Evolutionary conservation across 495 filamentous ascomycete species (phyloP).

Genomic region (Sporormia fimetaria): DNA sequence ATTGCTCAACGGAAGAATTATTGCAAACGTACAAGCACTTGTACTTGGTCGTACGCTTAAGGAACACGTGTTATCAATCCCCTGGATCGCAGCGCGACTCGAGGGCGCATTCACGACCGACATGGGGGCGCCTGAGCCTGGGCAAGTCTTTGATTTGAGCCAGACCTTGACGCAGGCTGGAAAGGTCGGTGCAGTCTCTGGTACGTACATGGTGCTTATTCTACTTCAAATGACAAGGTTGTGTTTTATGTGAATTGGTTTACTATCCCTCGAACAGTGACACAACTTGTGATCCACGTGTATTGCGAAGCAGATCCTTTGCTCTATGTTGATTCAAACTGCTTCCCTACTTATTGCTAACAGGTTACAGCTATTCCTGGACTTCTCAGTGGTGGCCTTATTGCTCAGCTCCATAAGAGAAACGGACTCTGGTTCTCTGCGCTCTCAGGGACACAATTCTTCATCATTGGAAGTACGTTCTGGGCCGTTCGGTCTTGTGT

Average conservation of each 20-base stretch:
- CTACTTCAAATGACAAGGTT: background rate
- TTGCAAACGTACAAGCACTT: no score
- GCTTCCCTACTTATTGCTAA: slow-evolving; percentile 6
- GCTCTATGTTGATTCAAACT: background rate
- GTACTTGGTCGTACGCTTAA: no score
- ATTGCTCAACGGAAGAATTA: no score
- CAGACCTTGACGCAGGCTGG: slow-evolving; percentile 9
- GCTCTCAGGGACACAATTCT: slow-evolving; percentile 67
- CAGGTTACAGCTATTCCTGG: slow-evolving; percentile 50
- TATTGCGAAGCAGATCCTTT: background rate
- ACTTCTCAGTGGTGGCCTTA: slow-evolving; percentile 56
- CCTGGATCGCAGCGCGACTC: no score
- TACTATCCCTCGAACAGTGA: no score
- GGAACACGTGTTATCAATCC: no score
- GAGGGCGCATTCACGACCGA: no score
- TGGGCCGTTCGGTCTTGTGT: slow-evolving; percentile 44
- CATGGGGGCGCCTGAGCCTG: slow-evolving; percentile 8
- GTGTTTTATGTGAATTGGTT: no score
- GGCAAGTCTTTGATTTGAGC: slow-evolving; percentile 8
- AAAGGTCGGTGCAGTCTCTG: slow-evolving; percentile 8
- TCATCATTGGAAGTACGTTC: slow-evolving; percentile 62
- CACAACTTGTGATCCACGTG: background rate
- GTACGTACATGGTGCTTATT: slow-evolving; percentile 8
- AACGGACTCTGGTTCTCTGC: slow-evolving; percentile 59
- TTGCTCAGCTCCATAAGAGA: slow-evolving; percentile 54